Conservation (phyloP, 1,139 yeast species). For the Blastobotrys apis region DNA sequence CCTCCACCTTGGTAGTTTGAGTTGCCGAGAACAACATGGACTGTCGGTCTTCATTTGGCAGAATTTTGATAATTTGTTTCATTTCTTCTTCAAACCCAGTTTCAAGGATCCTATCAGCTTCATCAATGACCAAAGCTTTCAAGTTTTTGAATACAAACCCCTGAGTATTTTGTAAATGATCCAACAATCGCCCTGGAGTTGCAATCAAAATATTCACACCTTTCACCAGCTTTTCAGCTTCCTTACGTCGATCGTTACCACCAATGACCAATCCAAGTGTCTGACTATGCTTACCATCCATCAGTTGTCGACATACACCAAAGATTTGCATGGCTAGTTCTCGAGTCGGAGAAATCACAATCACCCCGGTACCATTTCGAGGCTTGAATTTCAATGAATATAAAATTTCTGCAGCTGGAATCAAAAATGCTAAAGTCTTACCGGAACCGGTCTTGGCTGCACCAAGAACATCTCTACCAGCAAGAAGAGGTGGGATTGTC, state of each 20-base stretch:
- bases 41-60: conserved; percentile 93
- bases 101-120: conserved; percentile 94
- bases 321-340: conserved; percentile 94
- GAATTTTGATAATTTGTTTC: conserved; percentile 90
- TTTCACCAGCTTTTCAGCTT: conserved; percentile 86
- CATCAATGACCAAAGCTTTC: conserved; percentile 91
- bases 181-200: conserved; percentile 94
- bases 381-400: conserved; percentile 88
- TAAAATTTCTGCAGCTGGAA: conserved; percentile 91
- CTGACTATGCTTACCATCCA: conserved; percentile 79
- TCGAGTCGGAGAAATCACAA: conserved; percentile 83
- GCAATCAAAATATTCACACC: conserved; percentile 94
- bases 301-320: conserved; percentile 91
- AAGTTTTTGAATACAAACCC: conserved; percentile 93
- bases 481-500: conserved; percentile 90
- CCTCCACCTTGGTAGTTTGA: conserved; percentile 97
- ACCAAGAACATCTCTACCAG: conserved; percentile 97
- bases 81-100: conserved; percentile 98
- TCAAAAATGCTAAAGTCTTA: conserved; percentile 84
- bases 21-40: conserved; percentile 97
- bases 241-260: conserved; percentile 96
- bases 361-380: conserved; percentile 86
- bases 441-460: conserved; percentile 98
- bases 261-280: conserved; percentile 97
- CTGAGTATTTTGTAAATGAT: conserved; percentile 90